Base-by-base conservation (phyloP, 2,329 filamentous ascomycete genomes). In the Aspergillus sp. region DNA sequence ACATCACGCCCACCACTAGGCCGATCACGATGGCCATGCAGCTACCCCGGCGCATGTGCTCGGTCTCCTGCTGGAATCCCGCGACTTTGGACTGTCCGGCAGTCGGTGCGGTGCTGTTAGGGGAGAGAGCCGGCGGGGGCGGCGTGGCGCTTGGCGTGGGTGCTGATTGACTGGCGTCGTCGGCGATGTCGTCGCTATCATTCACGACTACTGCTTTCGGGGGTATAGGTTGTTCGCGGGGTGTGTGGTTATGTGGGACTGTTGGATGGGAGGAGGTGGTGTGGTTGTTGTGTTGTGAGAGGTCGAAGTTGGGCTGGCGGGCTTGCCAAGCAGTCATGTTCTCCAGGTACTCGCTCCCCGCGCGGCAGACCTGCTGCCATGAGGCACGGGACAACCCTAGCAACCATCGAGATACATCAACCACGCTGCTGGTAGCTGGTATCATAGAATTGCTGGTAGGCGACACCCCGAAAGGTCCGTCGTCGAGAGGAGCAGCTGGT, bases 21-120 rank as follows among this genome's bases (percentile, higher is more conserved):
- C 72, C 72, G 19, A 76, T 72, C 27, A 76, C 72, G 47, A 76
- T 70, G 30, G 74, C 74, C 74, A 76, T 75, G 25, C 71, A 75
- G 59, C 73, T 76, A 13, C 73, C 73, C 41, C 53, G 41, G 38
- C 69, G 71, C 47, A 72, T 64, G 30, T 73, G 65, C 27, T 67
- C 64, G 5, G 74, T 65, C 41, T 69, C 65, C 50, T 61, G 65
- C 42, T 68, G 60, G 47, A 66, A 57, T 5, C 59, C 71, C 50
- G 65, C 64, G 50, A 67, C 69, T 15, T 69, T 68, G 17, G 68
- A 61, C 54, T 69, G 61, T 19, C 69, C 68, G 30, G 63, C 62
- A 54, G 62, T 54, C 30, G 62, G 48, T 8, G 44, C 59, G 7
- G 52, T 54, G 23, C 32, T 30, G 23, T 41, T 54, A 8, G 64